phyloP scores from a whole-genome alignment of 164 flowering plant species.

The Platanus orientalis region DNA sequence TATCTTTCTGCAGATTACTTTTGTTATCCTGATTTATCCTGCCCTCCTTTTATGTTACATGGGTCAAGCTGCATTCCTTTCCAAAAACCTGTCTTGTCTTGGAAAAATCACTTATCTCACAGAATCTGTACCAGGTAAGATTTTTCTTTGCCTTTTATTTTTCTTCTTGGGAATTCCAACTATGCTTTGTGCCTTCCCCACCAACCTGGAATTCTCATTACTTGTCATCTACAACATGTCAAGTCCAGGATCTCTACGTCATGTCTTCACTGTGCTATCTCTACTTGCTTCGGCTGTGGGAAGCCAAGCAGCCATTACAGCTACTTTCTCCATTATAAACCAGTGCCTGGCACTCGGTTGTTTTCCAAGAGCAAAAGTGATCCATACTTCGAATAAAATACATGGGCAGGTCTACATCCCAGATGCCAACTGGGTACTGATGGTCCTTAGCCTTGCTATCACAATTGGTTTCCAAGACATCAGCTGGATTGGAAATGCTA shows the following conservation, averaged over 20 bases:
- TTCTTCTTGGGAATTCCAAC: constrained; percentile 20
- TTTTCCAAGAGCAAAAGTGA: constrained; percentile 59
- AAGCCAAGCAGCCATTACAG: constrained; percentile 70
- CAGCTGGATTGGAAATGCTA: constrained; percentile 44
- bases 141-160: constrained; percentile 15
- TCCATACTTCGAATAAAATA: constrained; percentile 53
- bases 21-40: constrained; percentile 69
- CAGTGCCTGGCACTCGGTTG: constrained; percentile 63
- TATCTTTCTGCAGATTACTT: constrained; percentile 55
- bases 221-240: constrained; percentile 15
- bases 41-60: constrained; percentile 70
- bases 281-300: constrained; percentile 52
- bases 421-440: constrained; percentile 62
- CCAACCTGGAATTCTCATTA: neutral
- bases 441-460: constrained; percentile 42
- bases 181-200: constrained; percentile 22
- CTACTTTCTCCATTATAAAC: constrained; percentile 59
- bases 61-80: constrained; percentile 96
- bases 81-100: constrained; percentile 16
- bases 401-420: constrained; percentile 70
- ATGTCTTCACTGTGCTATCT: constrained; percentile 42
- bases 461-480: constrained; percentile 43
- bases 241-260: constrained; percentile 33
- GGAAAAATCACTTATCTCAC: neutral
- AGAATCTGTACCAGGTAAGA: constrained; percentile 69